phyloP scores from a whole-genome alignment of 108 stramenopile genomes.

The Skeletonema tropicum region DNA sequence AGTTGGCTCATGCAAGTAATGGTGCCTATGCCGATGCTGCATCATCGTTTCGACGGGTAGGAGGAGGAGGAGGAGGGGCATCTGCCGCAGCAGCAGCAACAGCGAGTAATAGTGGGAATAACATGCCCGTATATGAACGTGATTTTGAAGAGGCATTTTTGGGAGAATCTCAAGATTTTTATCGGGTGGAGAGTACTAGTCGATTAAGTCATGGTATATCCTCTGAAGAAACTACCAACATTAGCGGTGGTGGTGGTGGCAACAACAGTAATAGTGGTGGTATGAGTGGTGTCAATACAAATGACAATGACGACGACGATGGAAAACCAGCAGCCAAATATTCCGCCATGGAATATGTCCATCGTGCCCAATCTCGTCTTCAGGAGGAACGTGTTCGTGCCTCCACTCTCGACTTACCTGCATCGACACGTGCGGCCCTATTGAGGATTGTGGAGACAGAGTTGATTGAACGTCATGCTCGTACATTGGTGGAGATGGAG shows the following conservation, averaged over 20 bases:
- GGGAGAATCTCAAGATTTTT: constrained; percentile 90
- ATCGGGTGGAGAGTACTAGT: constrained; percentile 73
- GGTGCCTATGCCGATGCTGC: constrained; percentile 41
- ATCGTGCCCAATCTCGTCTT: constrained; percentile 77
- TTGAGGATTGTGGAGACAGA: constrained; percentile 89
- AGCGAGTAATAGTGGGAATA: not conserved
- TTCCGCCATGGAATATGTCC: constrained; percentile 90
- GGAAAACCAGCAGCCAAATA: constrained; percentile 59
- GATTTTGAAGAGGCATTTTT: constrained; percentile 94
- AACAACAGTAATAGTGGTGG: too few relatives aligned
- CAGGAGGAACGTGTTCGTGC: constrained; percentile 88
- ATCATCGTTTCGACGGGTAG: not conserved
- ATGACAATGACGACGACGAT: constrained; percentile 20
- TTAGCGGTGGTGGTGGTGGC: too few relatives aligned
- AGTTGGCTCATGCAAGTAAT: constrained; percentile 70
- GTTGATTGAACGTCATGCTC: constrained; percentile 86
- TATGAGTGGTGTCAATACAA: too few relatives aligned
- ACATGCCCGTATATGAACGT: constrained; percentile 83
- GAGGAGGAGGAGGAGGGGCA: not conserved
- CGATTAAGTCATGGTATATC: constrained; percentile 49
- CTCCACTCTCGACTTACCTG: constrained; percentile 67
- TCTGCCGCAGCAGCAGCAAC: not conserved
- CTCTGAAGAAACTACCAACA: too few relatives aligned
- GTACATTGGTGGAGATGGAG: constrained; percentile 93
- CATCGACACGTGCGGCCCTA: constrained; percentile 85